Conservation (phyloP, 257 asterid species). For the Asclepias syriaca region DNA sequence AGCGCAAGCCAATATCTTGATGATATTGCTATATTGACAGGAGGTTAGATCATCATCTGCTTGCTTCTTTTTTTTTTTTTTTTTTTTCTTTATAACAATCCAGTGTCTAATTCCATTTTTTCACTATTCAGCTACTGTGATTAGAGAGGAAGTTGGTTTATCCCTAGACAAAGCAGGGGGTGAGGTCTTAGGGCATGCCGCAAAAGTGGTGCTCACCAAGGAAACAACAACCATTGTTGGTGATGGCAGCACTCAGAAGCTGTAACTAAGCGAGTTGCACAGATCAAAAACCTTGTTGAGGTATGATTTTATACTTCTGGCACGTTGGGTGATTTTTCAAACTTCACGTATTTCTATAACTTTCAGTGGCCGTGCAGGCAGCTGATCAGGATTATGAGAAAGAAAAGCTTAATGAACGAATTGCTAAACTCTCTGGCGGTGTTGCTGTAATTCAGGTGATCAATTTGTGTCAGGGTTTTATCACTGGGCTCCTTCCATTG, state of each 20-base stretch:
- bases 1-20: conserved; percentile 36
- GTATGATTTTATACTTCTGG: background rate
- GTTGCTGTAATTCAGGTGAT: conserved; percentile 47
- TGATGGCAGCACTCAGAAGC: conserved; percentile 37
- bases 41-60: conserved; percentile 19
- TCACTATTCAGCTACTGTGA: conserved; percentile 24
- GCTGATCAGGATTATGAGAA: conserved; percentile 34
- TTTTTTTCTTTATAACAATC: background rate
- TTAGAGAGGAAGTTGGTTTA: conserved; percentile 33
- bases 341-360: background rate
- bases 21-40: conserved; percentile 31
- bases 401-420: conserved; percentile 38
- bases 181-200: conserved; percentile 38
- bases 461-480: conserved; percentile 18
- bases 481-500: background rate
- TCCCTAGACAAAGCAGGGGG: conserved; percentile 27
- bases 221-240: conserved; percentile 39
- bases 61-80: background rate
- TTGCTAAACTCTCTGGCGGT: conserved; percentile 50
- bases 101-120: background rate
- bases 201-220: conserved; percentile 39
- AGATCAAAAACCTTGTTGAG: conserved; percentile 34
- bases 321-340: background rate
- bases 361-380: conserved; percentile 17
- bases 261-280: conserved; percentile 30